Base-by-base conservation (phyloP, 345 rosid species). In the Xanthoceras sorbifolium region DNA sequence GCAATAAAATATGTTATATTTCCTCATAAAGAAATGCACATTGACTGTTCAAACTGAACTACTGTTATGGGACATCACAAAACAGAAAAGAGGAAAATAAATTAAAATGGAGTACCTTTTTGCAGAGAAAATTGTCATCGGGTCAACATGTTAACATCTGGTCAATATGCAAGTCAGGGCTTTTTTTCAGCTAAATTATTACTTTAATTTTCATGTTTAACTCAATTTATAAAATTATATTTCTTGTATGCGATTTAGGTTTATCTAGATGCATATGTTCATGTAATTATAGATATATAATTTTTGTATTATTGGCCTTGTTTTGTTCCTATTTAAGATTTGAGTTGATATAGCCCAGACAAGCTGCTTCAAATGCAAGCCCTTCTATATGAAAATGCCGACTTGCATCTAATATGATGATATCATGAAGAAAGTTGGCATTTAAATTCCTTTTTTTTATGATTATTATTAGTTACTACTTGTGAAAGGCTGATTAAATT, bases 401-500 rank as follows among this genome's bases (percentile, higher is more conserved):
- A 15, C 6, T 17, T 50, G 55, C 55, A 50, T 50, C n/a, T 12
- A 50, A 50, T 50, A 17, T 3, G 0, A 50, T 48, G 54, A 48
- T 50, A 46, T n/a, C n/a, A n/a, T n/a, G n/a, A n/a, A n/a, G n/a
- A n/a, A n/a, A n/a, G n/a, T n/a, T n/a, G n/a, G n/a, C n/a, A n/a
- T n/a, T n/a, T n/a, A n/a, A n/a, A n/a, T n/a, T n/a, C n/a, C 61
- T 20, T 55, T 55, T 55, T 17, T n/a, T 22, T 55, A 55, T 22
- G n/a, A 25, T 26, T 62, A 50, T 25, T 72, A 38, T 38, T 52
- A 22, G 48, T 28, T 42, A 60, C 71, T n/a, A 26, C 12, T 36
- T 75, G 79, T 59, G 40, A 34, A 70, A 64, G n/a, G 71, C 50
- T 18, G 11, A 68, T 38, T 57, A 50, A 64, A 44, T 77, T 65